phyloP scores from a whole-genome alignment of 2,329 filamentous ascomycete species.

The Lecanosticta acicola region DNA sequence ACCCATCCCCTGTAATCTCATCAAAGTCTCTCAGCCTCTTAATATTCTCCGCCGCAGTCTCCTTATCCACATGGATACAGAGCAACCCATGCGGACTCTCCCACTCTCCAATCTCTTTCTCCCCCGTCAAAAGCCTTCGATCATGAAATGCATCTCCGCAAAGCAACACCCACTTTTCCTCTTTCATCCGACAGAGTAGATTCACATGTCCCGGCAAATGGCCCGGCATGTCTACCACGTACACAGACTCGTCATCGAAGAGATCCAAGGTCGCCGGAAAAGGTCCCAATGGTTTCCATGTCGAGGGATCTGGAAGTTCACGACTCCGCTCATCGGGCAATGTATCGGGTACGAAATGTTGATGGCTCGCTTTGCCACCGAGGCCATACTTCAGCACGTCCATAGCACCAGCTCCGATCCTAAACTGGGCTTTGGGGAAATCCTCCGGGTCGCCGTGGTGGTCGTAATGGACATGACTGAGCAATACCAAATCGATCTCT shows the following conservation, averaged over 20 bases:
- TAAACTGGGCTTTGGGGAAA: slow-evolving; percentile 45
- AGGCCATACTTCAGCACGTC: slow-evolving; percentile 35
- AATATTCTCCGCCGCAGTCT: slow-evolving; percentile 42
- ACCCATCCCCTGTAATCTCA: slow-evolving; percentile 29
- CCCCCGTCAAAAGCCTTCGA: slow-evolving; percentile 45
- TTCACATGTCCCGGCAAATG: slow-evolving; percentile 51
- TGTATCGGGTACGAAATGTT: slow-evolving; percentile 42
- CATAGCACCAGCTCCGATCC: slow-evolving; percentile 47
- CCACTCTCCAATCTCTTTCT: slow-evolving; percentile 49
- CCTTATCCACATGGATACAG: slow-evolving; percentile 49
- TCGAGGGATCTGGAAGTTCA: slow-evolving; percentile 38
- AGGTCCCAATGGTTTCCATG: slow-evolving; percentile 41
- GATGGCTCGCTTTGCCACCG: slow-evolving; percentile 30
- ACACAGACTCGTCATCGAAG: slow-evolving; percentile 44
- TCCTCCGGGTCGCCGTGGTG: slow-evolving; percentile 53
- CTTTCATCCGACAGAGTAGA: slow-evolving; percentile 39
- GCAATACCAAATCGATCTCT: slow-evolving; percentile 40
- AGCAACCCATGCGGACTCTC: slow-evolving; percentile 42
- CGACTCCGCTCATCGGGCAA: slow-evolving; percentile 38
- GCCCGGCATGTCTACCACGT: slow-evolving; percentile 47
- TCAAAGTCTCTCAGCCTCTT: slow-evolving; percentile 37
- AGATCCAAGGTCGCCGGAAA: slow-evolving; percentile 46
- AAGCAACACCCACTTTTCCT: slow-evolving; percentile 43
- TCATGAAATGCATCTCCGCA: slow-evolving; percentile 53
- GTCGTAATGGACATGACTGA: slow-evolving; percentile 54